Evolutionary conservation across 768 basidiomycete genomes (phyloP).

Genomic region (Tricholoma bakamatsutake): DNA sequence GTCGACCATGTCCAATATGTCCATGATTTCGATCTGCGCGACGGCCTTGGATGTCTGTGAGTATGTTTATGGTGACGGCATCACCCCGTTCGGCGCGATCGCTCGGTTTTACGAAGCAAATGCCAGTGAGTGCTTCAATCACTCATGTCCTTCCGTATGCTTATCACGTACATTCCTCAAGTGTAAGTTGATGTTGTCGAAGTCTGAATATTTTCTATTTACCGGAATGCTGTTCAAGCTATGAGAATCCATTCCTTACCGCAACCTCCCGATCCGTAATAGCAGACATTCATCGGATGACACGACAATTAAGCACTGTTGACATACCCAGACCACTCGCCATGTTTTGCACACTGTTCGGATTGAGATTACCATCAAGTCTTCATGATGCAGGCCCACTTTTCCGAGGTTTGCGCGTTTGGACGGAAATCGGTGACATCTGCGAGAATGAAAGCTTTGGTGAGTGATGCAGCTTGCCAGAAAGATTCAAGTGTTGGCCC

Average conservation of each 20-base stretch:
- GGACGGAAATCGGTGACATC: slow-evolving; percentile 72
- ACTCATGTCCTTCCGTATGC: slow-evolving; percentile 1
- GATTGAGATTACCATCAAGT: slow-evolving; percentile 21
- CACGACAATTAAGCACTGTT: slow-evolving; percentile 51
- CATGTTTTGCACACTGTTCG: slow-evolving; percentile 51
- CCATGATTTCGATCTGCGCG: slow-evolving; percentile 40
- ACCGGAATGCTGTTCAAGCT: slow-evolving; percentile 32
- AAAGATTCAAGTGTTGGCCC: background rate
- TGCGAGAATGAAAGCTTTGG: slow-evolving; percentile 79
- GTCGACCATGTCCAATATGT: slow-evolving; percentile 21
- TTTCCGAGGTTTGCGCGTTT: slow-evolving; percentile 61
- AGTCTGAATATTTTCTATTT: background rate
- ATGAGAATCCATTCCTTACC: slow-evolving; percentile 76
- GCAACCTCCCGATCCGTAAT: slow-evolving; percentile 70
- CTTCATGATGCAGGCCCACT: slow-evolving; percentile 34
- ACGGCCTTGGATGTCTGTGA: slow-evolving; percentile 67
- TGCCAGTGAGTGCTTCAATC: slow-evolving; percentile 47
- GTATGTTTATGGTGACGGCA: slow-evolving; percentile 57
- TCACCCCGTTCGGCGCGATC: slow-evolving; percentile 44
- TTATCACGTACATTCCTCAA: slow-evolving; percentile 15
- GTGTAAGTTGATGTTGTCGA: slow-evolving; percentile 31
- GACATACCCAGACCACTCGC: slow-evolving; percentile 67
- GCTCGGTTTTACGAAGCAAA: slow-evolving; percentile 66
- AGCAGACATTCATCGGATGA: slow-evolving; percentile 61
- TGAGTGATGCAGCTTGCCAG: slow-evolving; percentile 21